Evolutionary conservation across 257 asterid genomes (phyloP).

Genomic region (Cruciata laevipes): DNA sequence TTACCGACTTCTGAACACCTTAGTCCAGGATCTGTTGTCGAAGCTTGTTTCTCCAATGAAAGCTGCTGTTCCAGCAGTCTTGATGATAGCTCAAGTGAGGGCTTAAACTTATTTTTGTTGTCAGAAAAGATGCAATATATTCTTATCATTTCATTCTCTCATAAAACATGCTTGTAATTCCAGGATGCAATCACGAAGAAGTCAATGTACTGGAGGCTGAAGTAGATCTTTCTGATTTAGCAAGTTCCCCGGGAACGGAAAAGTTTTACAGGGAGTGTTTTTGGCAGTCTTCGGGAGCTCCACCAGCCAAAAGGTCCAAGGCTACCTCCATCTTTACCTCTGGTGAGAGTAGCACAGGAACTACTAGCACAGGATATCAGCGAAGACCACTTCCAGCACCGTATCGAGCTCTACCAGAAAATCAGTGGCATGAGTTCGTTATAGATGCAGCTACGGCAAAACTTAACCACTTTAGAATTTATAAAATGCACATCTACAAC

Average conservation of each 20-base stretch:
- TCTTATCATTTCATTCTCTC: neutral
- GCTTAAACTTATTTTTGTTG: neutral
- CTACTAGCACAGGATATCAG: no score
- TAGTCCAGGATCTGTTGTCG: constrained; percentile 96
- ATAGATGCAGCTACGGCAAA: no score
- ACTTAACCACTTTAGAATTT: no score
- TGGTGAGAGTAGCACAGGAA: no score
- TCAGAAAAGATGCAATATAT: neutral
- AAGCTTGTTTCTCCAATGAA: constrained; percentile 58
- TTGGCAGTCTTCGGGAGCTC: no score
- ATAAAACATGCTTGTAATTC: constrained; percentile 14
- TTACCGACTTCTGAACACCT: constrained; percentile 39
- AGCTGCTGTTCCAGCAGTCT: constrained; percentile 68
- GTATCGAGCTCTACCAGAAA: no score
- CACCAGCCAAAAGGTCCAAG: no score
- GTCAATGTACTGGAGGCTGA: constrained; percentile 22
- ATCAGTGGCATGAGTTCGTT: no score
- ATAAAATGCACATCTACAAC: no score
- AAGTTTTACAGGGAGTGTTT: constrained; percentile 30
- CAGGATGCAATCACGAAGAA: constrained; percentile 40
- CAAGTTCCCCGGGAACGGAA: constrained; percentile 28
- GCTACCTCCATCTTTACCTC: no score
- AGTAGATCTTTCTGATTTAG: constrained; percentile 40
- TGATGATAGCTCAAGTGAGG: constrained; percentile 55
- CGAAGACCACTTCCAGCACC: no score